Evolutionary conservation across 2,329 filamentous ascomycete species (phyloP).

Genomic region (Coniochaeta sp.): DNA sequence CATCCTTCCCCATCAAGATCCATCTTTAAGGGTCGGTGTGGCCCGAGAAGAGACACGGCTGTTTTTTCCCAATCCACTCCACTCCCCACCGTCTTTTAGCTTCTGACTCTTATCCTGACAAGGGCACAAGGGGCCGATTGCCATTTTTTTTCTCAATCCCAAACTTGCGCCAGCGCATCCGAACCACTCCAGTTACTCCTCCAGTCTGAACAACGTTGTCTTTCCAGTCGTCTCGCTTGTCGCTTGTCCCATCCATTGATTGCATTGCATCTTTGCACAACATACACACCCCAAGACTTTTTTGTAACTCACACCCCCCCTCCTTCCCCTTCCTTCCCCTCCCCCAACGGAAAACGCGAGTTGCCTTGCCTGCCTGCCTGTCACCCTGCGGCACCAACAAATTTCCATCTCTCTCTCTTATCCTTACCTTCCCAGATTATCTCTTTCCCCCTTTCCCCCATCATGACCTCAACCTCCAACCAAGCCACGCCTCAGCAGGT

Average conservation of each 20-base stretch:
- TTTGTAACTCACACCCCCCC: conserved; percentile 1
- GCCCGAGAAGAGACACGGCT: not conserved
- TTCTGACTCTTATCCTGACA: conserved; percentile 9
- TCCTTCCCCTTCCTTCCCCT: too few species aligned
- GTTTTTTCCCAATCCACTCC: conserved; percentile 2
- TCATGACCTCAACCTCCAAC: conserved; percentile 25
- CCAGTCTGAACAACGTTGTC: not conserved
- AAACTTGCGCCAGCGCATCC: not conserved
- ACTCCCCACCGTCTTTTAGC: conserved; percentile 7
- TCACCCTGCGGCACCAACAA: not conserved
- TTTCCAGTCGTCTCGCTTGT: not conserved
- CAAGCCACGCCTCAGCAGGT: conserved; percentile 14
- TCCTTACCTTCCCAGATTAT: conserved; percentile 5
- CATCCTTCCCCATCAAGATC: not conserved
- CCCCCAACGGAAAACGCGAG: not conserved
- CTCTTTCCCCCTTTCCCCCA: conserved; percentile 15
- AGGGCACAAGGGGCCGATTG: conserved; percentile 8
- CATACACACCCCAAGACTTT: not conserved
- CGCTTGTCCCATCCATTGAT: not conserved
- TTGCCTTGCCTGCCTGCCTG: not conserved
- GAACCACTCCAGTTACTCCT: too few species aligned
- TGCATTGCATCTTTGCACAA: not conserved
- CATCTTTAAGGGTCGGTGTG: not conserved
- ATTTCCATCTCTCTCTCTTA: not conserved
- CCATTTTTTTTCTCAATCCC: conserved; percentile 5